These are phyloP conservation scores for Solanum aculeatissimum DNA, from an alignment of 305 asterid genomes.

Conservation along the genomic window DNA sequence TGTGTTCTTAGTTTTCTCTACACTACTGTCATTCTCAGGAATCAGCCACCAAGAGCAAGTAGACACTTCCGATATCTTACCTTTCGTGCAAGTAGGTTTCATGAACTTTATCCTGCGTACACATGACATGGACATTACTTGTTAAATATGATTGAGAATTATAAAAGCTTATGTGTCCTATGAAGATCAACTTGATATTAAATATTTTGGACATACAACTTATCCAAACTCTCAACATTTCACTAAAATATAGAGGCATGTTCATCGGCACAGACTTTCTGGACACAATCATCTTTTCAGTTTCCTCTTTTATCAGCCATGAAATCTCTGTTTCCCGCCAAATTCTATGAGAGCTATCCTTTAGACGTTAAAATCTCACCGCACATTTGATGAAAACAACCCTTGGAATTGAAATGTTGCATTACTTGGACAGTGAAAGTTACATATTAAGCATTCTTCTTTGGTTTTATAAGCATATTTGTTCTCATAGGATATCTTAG, in stretches of 20 bases:
- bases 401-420: background rate
- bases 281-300: background rate
- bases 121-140: background rate
- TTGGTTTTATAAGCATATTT: background rate
- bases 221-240: background rate
- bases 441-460: background rate
- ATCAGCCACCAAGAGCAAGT: constrained; percentile 87
- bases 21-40: constrained; percentile 31
- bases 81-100: constrained; percentile 62
- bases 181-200: background rate
- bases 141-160: background rate
- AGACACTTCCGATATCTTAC: constrained; percentile 45
- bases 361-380: background rate
- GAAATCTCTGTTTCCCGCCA: background rate
- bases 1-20: background rate
- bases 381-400: background rate
- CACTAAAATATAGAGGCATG: background rate
- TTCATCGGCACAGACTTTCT: background rate
- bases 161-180: background rate
- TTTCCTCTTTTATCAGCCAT: background rate
- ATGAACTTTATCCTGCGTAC: background rate
- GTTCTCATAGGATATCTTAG: constrained; percentile 52
- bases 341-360: background rate
- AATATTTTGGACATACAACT: background rate
- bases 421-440: background rate